phyloP scores from a whole-genome alignment of 163 green algal species.

The Scenedesmus sp. region DNA sequence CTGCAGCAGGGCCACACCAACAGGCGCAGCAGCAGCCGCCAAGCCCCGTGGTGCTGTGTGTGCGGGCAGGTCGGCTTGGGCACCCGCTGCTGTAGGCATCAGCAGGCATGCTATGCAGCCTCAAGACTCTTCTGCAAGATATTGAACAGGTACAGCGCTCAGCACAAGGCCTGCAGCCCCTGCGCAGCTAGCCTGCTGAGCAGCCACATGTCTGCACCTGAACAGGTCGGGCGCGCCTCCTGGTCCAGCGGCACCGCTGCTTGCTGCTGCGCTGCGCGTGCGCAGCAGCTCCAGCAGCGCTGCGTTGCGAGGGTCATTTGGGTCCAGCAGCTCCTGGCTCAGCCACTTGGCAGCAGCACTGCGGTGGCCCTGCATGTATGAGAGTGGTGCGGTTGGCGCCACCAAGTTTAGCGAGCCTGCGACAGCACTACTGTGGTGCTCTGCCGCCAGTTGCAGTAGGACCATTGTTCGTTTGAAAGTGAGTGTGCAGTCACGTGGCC shows the following conservation, averaged over 20 bases:
- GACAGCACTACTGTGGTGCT: neutral
- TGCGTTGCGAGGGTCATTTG: conserved; percentile 76
- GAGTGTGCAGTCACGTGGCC: no score
- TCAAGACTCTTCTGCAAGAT: neutral
- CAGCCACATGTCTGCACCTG: conserved; percentile 1
- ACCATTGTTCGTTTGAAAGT: no score
- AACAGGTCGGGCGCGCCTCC: conserved; percentile 14
- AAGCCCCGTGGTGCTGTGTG: neutral
- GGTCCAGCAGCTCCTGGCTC: conserved; percentile 65
- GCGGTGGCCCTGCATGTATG: conserved; percentile 52
- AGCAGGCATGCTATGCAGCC: no score
- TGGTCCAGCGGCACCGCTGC: neutral
- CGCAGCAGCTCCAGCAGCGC: conserved; percentile 72
- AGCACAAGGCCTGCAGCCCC: no score
- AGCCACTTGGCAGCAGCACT: conserved; percentile 66
- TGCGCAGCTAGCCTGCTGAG: neutral
- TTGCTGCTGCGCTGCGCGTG: conserved; percentile 62
- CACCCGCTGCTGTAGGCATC: no score
- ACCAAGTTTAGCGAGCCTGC: neutral
- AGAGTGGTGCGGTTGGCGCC: neutral
- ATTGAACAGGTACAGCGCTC: neutral
- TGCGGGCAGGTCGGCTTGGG: no score
- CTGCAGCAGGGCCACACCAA: conserved; percentile 45
- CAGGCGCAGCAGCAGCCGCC: neutral
- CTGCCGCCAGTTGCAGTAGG: no score